Base-by-base conservation (phyloP, 116 monocot species). In the Cymodocea nodosa region DNA sequence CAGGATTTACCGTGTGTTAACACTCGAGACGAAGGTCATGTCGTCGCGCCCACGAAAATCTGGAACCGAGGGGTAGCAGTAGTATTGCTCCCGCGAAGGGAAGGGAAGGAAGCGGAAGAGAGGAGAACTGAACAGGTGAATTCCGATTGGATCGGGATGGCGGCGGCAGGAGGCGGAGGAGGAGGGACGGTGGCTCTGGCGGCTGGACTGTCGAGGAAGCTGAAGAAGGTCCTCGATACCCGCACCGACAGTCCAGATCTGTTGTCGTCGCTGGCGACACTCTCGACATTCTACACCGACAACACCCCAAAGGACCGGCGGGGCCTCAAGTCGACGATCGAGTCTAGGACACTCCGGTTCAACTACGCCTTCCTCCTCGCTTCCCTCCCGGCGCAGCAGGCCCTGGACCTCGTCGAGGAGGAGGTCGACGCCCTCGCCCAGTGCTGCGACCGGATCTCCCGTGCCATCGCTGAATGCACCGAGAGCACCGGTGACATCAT, bases 151-250 rank as follows among this genome's bases (percentile, higher is more conserved):
- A 62, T 30, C 30, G 30, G 3, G 56, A 70, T 70, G 70, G 49
- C 60, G 60, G 6, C 60, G 65, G 19, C 53, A 17, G 53, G 53
- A n/a, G 34, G 34, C 5, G 23, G 67, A 17, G 59, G 56, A 11
- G 60, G 56, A 48, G 65, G 57, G 66, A 66, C 77, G 67, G 50
- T 70, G 67, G 75, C 79, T 63, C 64, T 91, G 60, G 88, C 91
- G 23, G 83, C 86, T 50, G 85, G 88, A 50, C 69, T 86, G 51
- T 77, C 88, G 36, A 75, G 91, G 71, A 88, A 84, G 68, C 84
- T 91, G 80, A 97, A 88, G 84, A 91, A 88, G 88, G 91, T 91
- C 18, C 75, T 91, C 59, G 97, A 91, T 69, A 97, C 88, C 6
- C 81, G 91, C 23, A 97, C 86, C 9, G 97, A 97, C 73, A 75